Conservation (phyloP, 2,329 filamentous ascomycete genomes). For the Hypoxylon sp. region DNA sequence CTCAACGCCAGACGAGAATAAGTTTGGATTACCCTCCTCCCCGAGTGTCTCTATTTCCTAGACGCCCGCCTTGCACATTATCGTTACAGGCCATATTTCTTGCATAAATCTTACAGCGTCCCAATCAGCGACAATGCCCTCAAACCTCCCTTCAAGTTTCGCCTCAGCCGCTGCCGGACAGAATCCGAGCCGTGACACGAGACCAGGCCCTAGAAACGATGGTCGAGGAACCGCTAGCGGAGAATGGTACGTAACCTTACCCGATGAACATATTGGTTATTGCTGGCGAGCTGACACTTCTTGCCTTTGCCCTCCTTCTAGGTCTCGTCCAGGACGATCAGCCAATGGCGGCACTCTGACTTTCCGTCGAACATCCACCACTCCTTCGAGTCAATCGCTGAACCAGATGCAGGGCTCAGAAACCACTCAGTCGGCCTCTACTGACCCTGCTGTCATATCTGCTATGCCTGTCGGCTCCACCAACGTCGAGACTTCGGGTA, state of each 20-base stretch:
- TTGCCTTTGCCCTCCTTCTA: slow-evolving; percentile 49
- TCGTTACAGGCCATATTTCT: slow-evolving; percentile 30
- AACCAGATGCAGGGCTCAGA: slow-evolving; percentile 56
- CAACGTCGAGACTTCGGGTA: slow-evolving; percentile 60
- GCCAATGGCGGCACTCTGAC: slow-evolving; percentile 74
- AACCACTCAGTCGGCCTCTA: slow-evolving; percentile 46
- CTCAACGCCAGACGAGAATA: slow-evolving; percentile 10
- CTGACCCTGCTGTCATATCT: slow-evolving; percentile 66
- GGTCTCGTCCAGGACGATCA: slow-evolving; percentile 70
- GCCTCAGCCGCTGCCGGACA: slow-evolving; percentile 86
- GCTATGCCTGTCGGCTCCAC: slow-evolving; percentile 69
- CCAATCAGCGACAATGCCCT: slow-evolving; percentile 66
- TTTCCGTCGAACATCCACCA: slow-evolving; percentile 73
- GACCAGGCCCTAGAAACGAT: slow-evolving; percentile 69
- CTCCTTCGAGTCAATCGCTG: slow-evolving; percentile 59
- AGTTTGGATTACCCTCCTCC: not conserved
- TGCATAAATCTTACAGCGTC: slow-evolving; percentile 26
- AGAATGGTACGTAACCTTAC: slow-evolving; percentile 74
- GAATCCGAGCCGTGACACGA: slow-evolving; percentile 71
- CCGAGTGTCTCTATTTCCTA: slow-evolving; percentile 24
- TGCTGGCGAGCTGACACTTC: slow-evolving; percentile 15
- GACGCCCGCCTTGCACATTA: slow-evolving; percentile 5
- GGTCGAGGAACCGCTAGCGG: slow-evolving; percentile 69
- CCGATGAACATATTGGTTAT: slow-evolving; percentile 44
- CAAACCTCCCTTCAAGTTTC: slow-evolving; percentile 85